Percentiles rank a stretch among this genome's conserved stretches.
Evolutionary conservation across 352 stramenopile species (phyloP).

Genomic region (Phytopythium helicoides): DNA sequence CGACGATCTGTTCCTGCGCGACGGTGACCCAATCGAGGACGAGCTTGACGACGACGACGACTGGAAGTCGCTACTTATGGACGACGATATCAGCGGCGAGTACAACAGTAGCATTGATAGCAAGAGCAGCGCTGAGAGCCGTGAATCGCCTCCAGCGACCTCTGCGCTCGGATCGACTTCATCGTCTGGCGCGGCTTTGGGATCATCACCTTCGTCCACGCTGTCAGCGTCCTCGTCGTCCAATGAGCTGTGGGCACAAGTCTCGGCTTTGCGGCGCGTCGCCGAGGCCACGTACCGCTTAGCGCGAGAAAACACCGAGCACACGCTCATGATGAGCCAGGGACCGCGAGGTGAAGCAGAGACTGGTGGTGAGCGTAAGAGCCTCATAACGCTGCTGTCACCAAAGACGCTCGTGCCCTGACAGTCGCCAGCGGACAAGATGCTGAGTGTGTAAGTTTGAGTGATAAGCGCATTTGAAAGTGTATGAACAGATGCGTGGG

Average conservation of each 20-base stretch:
- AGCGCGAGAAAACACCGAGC: slow-evolving; percentile 21
- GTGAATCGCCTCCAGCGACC: no score
- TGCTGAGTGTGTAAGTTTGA: background rate
- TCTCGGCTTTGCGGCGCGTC: slow-evolving; percentile 23
- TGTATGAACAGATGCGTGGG: no score
- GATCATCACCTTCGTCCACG: background rate
- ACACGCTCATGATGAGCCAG: slow-evolving; percentile 13
- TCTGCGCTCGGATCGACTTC: background rate
- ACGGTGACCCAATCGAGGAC: slow-evolving; percentile 7
- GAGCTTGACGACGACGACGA: slow-evolving; percentile 3
- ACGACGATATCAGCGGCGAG: slow-evolving; percentile 4
- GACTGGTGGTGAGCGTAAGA: slow-evolving; percentile 2
- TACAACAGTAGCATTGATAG: background rate
- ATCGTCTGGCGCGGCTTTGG: background rate
- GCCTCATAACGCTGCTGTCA: slow-evolving; percentile 1
- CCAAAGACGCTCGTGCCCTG: slow-evolving; percentile 3
- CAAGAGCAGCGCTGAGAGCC: background rate
- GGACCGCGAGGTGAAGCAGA: no score
- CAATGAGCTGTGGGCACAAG: slow-evolving; percentile 15
- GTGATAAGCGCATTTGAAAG: no score
- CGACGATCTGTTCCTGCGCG: slow-evolving; percentile 3
- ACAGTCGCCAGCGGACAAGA: background rate
- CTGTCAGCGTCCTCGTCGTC: background rate
- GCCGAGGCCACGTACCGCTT: slow-evolving; percentile 24
- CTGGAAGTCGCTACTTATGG: slow-evolving; percentile 5